Evolutionary conservation across 495 filamentous ascomycete genomes (phyloP), one percentile per base, ranked within the genome.

Genomic region (Penicillium chermesinum): DNA sequence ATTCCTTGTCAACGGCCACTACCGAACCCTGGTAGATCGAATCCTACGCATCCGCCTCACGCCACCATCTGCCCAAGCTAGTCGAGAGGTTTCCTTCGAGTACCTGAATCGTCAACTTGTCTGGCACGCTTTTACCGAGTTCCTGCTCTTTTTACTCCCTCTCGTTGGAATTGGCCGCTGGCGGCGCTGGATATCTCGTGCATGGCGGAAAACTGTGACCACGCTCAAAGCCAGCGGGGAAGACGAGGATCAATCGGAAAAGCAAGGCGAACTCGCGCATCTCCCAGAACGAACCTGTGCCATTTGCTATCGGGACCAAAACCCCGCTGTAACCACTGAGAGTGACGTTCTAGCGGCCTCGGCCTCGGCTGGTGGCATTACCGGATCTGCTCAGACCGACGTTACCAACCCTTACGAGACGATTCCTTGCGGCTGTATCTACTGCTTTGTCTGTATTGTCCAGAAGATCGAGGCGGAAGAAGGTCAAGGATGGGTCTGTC

Each of bases 51-150:
- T 98, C 62, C 85, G 93, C 18, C 81, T 98, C 15, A 83, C 87
- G 1, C 84, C 94, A 17, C 84, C 85, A 13, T 88, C 84, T 13
- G 85, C 77, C 54, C 86, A 94, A 54, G 83, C 93, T 37, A 85
- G 77, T 58, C 83, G 91, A 7, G 88, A 97, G 66, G 90, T 98
- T 13, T 91, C 86, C 0, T 96, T 98, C 61, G 93, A 98, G 68
- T 98, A 96, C 63, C 79, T 98, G 37, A 98, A 98, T 62, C 85
- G 93, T 12, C 93, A 98, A 66, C 79, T 98, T 6, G 93, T 98
- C 35, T 98, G 93, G 93, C 93, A 98, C 63, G 93, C 93, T 14
- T 96, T 98, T 57, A 98, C 93, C 18, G 93, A 98, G 63, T 98
- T 98, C 59, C 77, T 99, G 4, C 81, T 99, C 6, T 99, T 99